These are phyloP conservation scores for Carallia brachiata DNA, from an alignment of 345 rosid genomes.

Conservation along the genomic window DNA sequence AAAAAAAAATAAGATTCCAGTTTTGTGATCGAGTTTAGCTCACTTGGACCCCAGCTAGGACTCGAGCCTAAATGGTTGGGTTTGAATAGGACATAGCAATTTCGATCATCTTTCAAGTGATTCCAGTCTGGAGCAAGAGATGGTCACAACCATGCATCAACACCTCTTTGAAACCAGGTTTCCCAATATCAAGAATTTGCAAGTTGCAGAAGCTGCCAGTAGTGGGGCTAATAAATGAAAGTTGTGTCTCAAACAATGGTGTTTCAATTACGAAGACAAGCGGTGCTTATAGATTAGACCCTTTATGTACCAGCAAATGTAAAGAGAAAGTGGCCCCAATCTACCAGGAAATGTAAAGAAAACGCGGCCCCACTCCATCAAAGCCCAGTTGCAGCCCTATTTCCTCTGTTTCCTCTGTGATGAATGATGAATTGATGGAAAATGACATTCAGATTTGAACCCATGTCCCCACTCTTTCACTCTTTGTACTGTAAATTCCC, in stretches of 20 bases:
- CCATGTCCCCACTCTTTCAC: neutral
- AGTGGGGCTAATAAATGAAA: neutral
- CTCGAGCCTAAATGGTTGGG: too few species aligned
- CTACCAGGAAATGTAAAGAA: too few species aligned
- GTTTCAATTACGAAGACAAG: neutral
- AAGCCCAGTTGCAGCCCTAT: neutral
- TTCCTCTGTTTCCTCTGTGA: neutral
- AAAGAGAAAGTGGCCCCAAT: neutral
- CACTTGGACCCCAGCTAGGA: too few species aligned
- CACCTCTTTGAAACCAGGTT: neutral
- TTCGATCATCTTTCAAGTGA: neutral
- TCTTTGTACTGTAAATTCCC: neutral
- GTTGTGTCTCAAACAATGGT: neutral
- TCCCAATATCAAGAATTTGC: neutral
- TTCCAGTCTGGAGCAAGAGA: neutral
- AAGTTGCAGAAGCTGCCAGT: neutral
- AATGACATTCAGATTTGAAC: conserved; percentile 6
- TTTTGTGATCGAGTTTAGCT: too few species aligned
- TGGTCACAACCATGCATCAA: neutral
- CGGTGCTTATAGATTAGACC: conserved; percentile 1
- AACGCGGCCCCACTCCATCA: neutral
- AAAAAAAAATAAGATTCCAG: too few species aligned
- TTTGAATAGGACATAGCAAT: neutral
- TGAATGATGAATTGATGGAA: conserved; percentile 12
- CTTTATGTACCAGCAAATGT: conserved; percentile 8